phyloP scores from a whole-genome alignment of 495 filamentous ascomycete species.

The Lentithecium fluviatile region DNA sequence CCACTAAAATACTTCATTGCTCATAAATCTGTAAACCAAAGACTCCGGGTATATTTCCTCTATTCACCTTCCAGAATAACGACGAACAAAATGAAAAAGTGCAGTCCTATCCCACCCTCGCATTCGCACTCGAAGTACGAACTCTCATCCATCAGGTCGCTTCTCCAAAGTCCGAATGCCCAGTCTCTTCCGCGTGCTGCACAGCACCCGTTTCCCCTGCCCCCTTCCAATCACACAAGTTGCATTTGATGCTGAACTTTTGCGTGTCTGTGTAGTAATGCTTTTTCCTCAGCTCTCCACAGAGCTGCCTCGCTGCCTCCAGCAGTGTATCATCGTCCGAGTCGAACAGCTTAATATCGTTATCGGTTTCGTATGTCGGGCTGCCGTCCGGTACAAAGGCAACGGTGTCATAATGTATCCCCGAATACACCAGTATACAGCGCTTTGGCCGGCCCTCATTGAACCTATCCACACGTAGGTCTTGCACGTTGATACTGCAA shows the following conservation, averaged over 20 bases:
- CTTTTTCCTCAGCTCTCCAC: conserved; percentile 63
- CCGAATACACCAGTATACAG: conserved; percentile 86
- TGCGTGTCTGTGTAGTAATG: conserved; percentile 93
- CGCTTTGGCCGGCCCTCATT: conserved; percentile 71
- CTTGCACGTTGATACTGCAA: conserved; percentile 75
- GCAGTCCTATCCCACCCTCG: too few relatives aligned
- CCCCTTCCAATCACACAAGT: conserved; percentile 67
- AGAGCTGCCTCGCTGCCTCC: conserved; percentile 67
- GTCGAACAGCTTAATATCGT: conserved; percentile 78
- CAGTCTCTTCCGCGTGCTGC: conserved; percentile 64
- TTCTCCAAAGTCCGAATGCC: conserved; percentile 74
- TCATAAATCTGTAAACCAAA: too few relatives aligned
- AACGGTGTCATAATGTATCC: conserved; percentile 94
- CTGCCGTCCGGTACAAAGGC: conserved; percentile 62
- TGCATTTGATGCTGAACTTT: conserved; percentile 79
- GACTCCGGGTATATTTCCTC: too few relatives aligned
- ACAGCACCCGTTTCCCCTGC: conserved; percentile 71
- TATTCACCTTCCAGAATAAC: too few relatives aligned
- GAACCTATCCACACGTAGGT: conserved; percentile 67
- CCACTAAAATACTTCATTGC: too few relatives aligned
- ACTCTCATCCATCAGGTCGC: too few relatives aligned
- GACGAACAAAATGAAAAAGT: too few relatives aligned
- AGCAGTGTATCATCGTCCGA: conserved; percentile 66
- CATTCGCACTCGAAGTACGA: too few relatives aligned
- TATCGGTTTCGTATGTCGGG: conserved; percentile 61